Evolutionary conservation across 805 yeast species (phyloP).

Genomic region (Myxozyma neglecta): DNA sequence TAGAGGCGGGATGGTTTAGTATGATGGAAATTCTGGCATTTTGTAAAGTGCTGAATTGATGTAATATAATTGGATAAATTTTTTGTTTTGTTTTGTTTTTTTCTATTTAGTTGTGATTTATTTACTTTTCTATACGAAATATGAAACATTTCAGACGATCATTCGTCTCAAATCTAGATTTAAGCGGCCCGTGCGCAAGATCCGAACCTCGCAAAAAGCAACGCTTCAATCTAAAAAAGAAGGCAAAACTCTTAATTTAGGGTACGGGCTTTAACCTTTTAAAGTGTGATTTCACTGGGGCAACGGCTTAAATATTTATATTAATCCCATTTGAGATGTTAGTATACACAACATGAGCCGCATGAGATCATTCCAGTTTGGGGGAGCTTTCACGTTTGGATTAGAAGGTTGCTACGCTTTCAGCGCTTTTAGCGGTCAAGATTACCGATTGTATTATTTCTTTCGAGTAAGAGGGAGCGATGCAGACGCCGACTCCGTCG

Average conservation of each 20-base stretch:
- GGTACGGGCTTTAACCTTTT: not conserved
- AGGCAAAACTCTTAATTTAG: not conserved
- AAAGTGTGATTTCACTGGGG: not conserved
- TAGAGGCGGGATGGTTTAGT: too few species aligned
- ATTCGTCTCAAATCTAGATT: too few species aligned
- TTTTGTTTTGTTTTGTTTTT: not conserved
- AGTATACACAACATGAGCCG: constrained; percentile 1
- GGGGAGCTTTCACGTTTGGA: too few species aligned
- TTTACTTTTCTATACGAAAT: not conserved
- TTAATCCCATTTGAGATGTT: not conserved
- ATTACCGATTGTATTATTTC: not conserved
- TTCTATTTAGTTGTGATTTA: not conserved
- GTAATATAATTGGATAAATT: not conserved
- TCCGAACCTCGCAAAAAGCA: too few species aligned
- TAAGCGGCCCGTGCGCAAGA: too few species aligned
- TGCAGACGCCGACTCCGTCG: constrained; percentile 12
- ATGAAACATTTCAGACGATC: not conserved
- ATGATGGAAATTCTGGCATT: too few species aligned
- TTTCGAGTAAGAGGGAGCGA: not conserved
- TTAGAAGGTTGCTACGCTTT: too few species aligned
- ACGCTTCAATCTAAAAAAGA: not conserved
- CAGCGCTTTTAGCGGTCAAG: too few species aligned
- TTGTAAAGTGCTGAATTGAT: too few species aligned
- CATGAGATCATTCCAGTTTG: not conserved
- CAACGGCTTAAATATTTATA: constrained; percentile 5